phyloP scores from a whole-genome alignment of 306 rosid genomes.

The Glycine latifolia region DNA sequence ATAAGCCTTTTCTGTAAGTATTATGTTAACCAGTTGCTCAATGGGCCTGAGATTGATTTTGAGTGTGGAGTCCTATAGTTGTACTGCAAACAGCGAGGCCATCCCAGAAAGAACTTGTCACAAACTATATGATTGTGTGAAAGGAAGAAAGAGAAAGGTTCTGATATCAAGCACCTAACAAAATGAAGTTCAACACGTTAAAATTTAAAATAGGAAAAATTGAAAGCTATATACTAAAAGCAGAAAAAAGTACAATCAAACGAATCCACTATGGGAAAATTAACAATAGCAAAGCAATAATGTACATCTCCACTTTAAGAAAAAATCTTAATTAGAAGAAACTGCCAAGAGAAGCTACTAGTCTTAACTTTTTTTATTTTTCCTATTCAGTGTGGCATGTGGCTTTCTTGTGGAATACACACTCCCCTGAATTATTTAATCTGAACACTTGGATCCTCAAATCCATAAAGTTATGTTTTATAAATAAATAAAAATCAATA shows the following conservation, averaged over 20 bases:
- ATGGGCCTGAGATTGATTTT: no score
- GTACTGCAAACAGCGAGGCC: no score
- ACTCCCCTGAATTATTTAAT: conserved; percentile 34
- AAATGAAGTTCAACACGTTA: not conserved
- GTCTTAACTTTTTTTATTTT: not conserved
- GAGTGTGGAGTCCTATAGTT: no score
- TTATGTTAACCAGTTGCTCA: no score
- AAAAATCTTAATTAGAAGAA: not conserved
- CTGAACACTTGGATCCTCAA: not conserved
- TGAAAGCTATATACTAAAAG: conserved; percentile 2
- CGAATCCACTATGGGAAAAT: conserved; percentile 1
- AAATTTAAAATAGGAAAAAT: conserved; percentile 4
- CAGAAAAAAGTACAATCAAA: conserved; percentile 35
- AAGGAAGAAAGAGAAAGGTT: not conserved
- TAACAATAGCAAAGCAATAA: conserved; percentile 19
- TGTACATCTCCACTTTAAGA: conserved; percentile 21
- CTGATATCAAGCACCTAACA: conserved; percentile 8
- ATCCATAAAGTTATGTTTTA: not conserved
- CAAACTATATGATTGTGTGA: not conserved
- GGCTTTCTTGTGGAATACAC: conserved; percentile 52
- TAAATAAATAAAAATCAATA: not conserved
- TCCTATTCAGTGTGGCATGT: conserved; percentile 28
- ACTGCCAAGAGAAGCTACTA: not conserved
- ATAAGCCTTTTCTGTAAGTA: no score
- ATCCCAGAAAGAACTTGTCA: not conserved